Evolutionary conservation across 1,139 yeast genomes (phyloP), one percentile per base, ranked within the genome.

Genomic region (Arxiozyma slooffiae): DNA sequence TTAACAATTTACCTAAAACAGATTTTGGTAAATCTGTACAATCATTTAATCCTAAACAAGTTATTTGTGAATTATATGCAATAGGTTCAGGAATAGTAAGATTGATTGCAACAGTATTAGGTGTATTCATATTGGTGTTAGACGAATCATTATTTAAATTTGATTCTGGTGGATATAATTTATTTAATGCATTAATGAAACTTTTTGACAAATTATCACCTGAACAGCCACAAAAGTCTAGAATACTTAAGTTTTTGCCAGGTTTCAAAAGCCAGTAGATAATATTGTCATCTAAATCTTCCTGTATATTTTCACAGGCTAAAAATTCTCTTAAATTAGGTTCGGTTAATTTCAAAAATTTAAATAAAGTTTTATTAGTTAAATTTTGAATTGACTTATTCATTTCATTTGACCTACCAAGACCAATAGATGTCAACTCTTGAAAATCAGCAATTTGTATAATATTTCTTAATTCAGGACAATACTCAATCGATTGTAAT

Each of bases 301-400:
- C 86, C 67, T 89, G 95, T 53, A 89, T 85, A 59, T 85, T 85
- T 65, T 89, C 97, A 55, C 85, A 79, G 1, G 89, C 94, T 53
- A 88, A 71, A 66, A 89, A 87, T 64, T 89, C 96, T 23, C 79
- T 69, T 50, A 89, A 69, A 57, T 85, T 82, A 0, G 89, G 86
- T n/a, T 79, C 74, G 9, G 80, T 75, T 56, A 80, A 68, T 49
- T 70, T 66, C 41, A 89, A 71, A 50, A 88, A 86, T 38, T 76
- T 71, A 48, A 78, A 66, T 37, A 89, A 80, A 2, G 96, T 89
- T 30, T 73, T 70, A 45, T 83, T 74, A 0, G 96, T 89, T 43
- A 89, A 88, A 86, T 88, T 86, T 67, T 88, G 95, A 58, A 89
- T 89, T 67, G 86, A 95, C 66, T 80, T 82, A 68, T 86, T 89